These are phyloP conservation scores for Russula ochroleuca DNA, from an alignment of 768 basidiomycete species.

Conservation along the genomic window DNA sequence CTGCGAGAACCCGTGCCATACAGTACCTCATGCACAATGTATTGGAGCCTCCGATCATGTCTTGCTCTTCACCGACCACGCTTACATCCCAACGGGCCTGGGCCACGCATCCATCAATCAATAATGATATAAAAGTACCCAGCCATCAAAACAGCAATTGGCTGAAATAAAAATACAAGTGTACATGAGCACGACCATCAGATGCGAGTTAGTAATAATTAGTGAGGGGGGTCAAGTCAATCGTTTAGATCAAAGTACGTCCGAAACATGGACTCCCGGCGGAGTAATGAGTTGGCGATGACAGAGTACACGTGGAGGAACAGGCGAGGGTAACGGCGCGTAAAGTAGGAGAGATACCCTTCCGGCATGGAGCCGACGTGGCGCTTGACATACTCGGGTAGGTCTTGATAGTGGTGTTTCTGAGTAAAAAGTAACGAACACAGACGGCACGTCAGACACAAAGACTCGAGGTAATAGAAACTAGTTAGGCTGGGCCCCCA, in stretches of 20 bases:
- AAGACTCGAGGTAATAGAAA: background rate
- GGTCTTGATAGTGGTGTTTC: constrained; percentile 98
- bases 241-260: constrained; percentile 77
- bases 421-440: constrained; percentile 32
- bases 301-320: constrained; percentile 92
- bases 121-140: constrained; percentile 13
- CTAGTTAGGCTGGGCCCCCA: background rate
- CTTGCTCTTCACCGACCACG: background rate
- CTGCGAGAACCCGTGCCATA: background rate
- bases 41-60: constrained; percentile 2
- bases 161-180: constrained; percentile 31
- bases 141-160: background rate
- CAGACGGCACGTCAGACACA: constrained; percentile 6
- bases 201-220: constrained; percentile 2
- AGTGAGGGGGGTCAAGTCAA: constrained; percentile 4
- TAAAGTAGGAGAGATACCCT: constrained; percentile 91
- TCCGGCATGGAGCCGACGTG: constrained; percentile 88
- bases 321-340: constrained; percentile 82
- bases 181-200: background rate
- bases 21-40: constrained; percentile 6
- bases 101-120: background rate
- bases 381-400: constrained; percentile 86
- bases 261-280: constrained; percentile 86
- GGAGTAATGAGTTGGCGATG: constrained; percentile 64
- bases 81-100: background rate